A percentile compares a stretch with the other conserved stretches of the same genome.
Conservation (phyloP, 768 basidiomycete genomes). For the Phaffia tasmanica region DNA sequence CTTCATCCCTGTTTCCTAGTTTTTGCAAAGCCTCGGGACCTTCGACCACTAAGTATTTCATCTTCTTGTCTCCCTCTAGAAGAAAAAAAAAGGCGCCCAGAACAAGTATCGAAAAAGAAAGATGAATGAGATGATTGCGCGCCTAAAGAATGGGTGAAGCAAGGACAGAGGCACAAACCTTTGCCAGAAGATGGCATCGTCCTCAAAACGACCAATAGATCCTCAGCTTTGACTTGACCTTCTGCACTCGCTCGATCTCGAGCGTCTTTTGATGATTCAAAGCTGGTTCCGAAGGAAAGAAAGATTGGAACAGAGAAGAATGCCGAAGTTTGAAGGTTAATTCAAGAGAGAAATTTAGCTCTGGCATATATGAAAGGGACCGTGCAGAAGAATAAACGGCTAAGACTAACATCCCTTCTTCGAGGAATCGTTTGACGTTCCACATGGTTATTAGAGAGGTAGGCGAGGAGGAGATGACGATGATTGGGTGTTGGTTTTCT, state of each 20-base stretch:
- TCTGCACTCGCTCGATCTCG: constrained; percentile 2
- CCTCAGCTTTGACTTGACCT: constrained; percentile 21
- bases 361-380: neutral
- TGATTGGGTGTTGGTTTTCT: constrained; percentile 78
- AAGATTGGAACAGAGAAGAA: neutral
- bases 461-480: constrained; percentile 91
- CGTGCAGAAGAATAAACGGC: neutral
- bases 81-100: neutral
- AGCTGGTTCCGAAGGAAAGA: neutral
- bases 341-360: neutral
- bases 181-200: constrained; percentile 6
- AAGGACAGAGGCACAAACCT: neutral
- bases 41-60: constrained; percentile 76
- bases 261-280: constrained; percentile 23
- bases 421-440: constrained; percentile 87
- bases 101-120: neutral
- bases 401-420: constrained; percentile 61
- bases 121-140: neutral
- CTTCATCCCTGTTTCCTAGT: constrained; percentile 43
- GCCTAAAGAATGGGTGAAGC: neutral
- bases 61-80: constrained; percentile 36
- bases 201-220: constrained; percentile 15
- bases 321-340: neutral
- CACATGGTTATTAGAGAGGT: constrained; percentile 95
- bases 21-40: constrained; percentile 83